Base-by-base conservation (phyloP, 495 filamentous ascomycete species). In the Talaromyces proteolyticus region DNA sequence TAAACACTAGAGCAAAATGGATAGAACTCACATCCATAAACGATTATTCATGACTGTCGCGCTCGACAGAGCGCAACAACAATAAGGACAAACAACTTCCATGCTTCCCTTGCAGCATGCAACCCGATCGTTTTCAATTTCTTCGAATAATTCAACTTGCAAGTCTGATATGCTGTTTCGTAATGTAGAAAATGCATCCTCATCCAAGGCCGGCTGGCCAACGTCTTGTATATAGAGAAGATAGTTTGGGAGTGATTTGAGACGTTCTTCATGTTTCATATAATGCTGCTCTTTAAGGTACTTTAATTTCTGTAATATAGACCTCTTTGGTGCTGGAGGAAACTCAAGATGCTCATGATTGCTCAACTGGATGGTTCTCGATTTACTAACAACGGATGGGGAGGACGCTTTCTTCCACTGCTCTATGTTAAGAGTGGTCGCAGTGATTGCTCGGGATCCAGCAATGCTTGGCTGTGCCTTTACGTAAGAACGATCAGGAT, bases 311-410 rank as follows among this genome's bases (percentile, higher is more conserved):
- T 36, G 47, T 8, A 29, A 12, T 20, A 49, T 23, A 14, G 16
- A 12, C 29, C 34, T n/a, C 17, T 23, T 20, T 17, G 47, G 47
- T 36, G 47, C 25, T 8, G 18, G 34, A 16, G 47, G 47, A 16
- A 49, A 49, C 16, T 29, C 16, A 23, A 49, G 47, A n/a, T 49
- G 23, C n/a, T 49, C 47, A 29, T 39, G 34, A 42, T 29, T 40
- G 3, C 20, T 23, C n/a, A 49, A 25, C 14, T 29, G 12, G 12
- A 49, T 36, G 14, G 47, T 49, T 41, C 36, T 49, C 37, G 47
- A 38, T 8, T 17, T 36, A 16, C 25, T 19, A 41, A 23, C 22
- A 19, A 49, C 37, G 12, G 47, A 49, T 19, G 47, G 47, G 6
- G 47, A 16, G 14, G 29, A 49, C 19, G 47, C 47, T 8, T 49